Percentiles rank a stretch among this genome's conserved stretches.
phyloP scores from a whole-genome alignment of 2,329 filamentous ascomycete species.

The Clarireedia sp. region DNA sequence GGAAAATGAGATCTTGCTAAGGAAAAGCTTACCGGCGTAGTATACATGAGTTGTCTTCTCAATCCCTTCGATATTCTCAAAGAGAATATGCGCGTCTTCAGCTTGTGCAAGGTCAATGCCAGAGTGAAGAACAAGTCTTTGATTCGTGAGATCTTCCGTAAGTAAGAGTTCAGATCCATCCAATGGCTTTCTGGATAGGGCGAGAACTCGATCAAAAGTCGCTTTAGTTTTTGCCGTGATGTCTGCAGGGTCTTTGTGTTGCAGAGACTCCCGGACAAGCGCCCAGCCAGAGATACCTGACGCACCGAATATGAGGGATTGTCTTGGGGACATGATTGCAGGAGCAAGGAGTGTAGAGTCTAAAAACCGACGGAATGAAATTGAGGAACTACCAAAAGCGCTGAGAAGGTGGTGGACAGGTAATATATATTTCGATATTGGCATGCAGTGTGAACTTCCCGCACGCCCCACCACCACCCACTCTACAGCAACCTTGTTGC shows the following conservation, averaged over 20 bases:
- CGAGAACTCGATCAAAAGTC: conserved; percentile 26
- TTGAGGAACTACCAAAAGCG: no score
- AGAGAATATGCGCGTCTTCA: conserved; percentile 2
- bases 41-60: conserved; percentile 36
- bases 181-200: conserved; percentile 22
- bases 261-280: conserved; percentile 20
- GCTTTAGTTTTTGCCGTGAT: conserved; percentile 22
- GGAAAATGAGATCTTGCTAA: no score
- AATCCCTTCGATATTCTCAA: conserved; percentile 28
- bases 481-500: no score
- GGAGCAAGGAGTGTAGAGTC: no score
- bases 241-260: no score
- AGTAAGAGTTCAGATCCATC: conserved; percentile 14
- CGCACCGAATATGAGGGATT: conserved; percentile 27
- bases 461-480: no score
- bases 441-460: no score
- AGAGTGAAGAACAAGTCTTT: conserved; percentile 27
- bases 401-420: no score
- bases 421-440: no score
- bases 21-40: conserved; percentile 22
- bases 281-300: conserved; percentile 30
- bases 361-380: no score
- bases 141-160: conserved; percentile 5
- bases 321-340: not conserved
- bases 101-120: conserved; percentile 31